Base-by-base conservation (phyloP, 208 protist genomes). In the Lotmaria passim region DNA sequence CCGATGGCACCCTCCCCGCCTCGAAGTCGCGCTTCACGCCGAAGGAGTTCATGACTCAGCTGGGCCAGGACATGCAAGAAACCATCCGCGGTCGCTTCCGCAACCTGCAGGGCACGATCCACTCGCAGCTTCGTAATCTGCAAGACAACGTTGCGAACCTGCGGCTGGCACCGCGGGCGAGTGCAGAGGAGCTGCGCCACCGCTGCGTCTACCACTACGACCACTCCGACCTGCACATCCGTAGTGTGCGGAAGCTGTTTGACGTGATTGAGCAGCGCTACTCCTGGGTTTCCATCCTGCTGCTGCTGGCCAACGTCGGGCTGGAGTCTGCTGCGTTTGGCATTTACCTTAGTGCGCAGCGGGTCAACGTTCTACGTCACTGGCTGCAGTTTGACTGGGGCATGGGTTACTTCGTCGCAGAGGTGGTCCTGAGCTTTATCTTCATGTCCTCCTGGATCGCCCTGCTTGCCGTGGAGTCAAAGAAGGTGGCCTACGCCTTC, bases 231-330 rank as follows among this genome's bases (percentile, higher is more conserved):
- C 31, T 75, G 50, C 44, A 57, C 47, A 78, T 87, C 33, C 69
- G 70, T 56, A 82, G 75, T 33, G 36, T 85, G 57, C 82, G 66
- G 14, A 83, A 87, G 55, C 70, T 83, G 28, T 77, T 86, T 23
- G 82, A 81, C 50, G 57, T 87, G 2, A 67, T 83, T 31, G 74
- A 82, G 64, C 75, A 71, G 53, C 68, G 73, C 50, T 81, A 84
- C 77, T 81, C 78, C 34, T 64, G 73, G 36, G 70, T 87, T 34
- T 77, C 77, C 23, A 74, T 82, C 34, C 28, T 57, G 28, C 59
- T 82, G 44, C 60, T 82, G 31, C 53, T 78, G 53, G 62, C 69
- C 7, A 74, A 73, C 55, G 69, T 65, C 8, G 58, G 48, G 14
- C 36, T 82, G 2, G 77, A 82, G 43, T 56, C 77, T 17, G 66